phyloP scores from a whole-genome alignment of 352 stramenopile genomes.

The Globisporangium recalcitrans region DNA sequence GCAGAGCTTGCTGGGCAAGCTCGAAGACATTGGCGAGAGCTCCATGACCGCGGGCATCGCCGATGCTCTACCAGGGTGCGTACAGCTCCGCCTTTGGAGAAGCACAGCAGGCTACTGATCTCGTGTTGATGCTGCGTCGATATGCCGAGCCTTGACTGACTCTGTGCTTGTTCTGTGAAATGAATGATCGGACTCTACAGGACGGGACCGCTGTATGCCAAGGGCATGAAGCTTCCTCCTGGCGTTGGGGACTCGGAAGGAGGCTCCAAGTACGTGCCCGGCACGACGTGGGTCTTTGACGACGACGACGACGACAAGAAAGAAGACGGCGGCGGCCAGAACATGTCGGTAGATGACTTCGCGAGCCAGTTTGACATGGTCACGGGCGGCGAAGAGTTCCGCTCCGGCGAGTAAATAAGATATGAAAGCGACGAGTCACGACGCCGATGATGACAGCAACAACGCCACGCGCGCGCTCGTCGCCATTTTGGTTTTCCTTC shows the following conservation, averaged over 20 bases:
- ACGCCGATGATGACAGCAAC: background rate
- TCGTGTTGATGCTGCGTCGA: no score
- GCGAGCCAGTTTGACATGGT: conserved; percentile 85
- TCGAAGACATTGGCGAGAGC: conserved; percentile 87
- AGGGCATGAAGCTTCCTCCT: conserved; percentile 65
- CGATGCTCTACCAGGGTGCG: conserved; percentile 74
- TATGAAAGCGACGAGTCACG: background rate
- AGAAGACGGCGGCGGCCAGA: conserved; percentile 4
- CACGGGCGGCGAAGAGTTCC: conserved; percentile 81
- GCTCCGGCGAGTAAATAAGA: conserved; percentile 52
- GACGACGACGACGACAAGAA: conserved; percentile 76
- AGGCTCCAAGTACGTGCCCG: conserved; percentile 79
- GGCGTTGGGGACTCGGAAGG: conserved; percentile 50
- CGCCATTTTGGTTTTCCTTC: background rate
- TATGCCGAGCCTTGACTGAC: no score
- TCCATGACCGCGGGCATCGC: conserved; percentile 82
- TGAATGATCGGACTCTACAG: no score
- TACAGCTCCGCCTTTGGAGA: background rate
- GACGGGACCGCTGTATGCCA: conserved; percentile 77
- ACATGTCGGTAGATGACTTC: conserved; percentile 85
- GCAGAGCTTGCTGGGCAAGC: conserved; percentile 56
- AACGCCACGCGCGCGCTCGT: background rate
- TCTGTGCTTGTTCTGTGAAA: background rate
- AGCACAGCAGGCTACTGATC: no score
- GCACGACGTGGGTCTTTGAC: conserved; percentile 88